Evolutionary conservation across 164 flowering plant species (phyloP), one percentile per base, ranked within the genome.

Genomic region (Echeveria elegans): DNA sequence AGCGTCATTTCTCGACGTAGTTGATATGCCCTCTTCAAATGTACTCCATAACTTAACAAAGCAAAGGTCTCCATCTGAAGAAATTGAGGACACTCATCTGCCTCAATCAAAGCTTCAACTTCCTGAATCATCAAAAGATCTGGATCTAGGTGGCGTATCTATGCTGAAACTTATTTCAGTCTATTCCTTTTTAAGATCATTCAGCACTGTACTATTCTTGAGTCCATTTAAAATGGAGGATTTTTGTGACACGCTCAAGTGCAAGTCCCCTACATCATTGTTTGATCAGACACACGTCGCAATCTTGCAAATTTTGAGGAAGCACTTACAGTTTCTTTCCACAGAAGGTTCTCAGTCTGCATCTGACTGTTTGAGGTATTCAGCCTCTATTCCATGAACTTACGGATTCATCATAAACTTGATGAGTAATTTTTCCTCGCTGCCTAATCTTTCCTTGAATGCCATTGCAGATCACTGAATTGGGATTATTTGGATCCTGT

Each of bases 211-310:
- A 47, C 73, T 94, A 69, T 94, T 88, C 77, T 72, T 94, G 77
- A 89, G 96, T 65, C 99, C 99, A 30, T 95, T 95, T 75, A 80
- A 74, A 72, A 75, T 92, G 82, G 90, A 83, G 73, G 92, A 88
- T 76, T 87, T 92, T 79, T 87, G 84, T 66, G 83, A 72, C 15
- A 87, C 92, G 37, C 67, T 90, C 65, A 85, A 74, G 71, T 83
- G 77, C 77, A 73, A 71, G 36, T 69, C 72, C 66, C 81, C 96
- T 28, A 85, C 74, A 72, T 72, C 81, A 69, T 72, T 95, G 63
- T 77, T 95, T 72, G 96, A 95, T 79, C 77, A 64, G 64, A 81
- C 92, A 67, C 96, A 92, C 74, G 77, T 88, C 43, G 80, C 97
- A 67, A 74, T 95, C 66, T 75, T 95, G 80, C 84, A 77, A 73